Evolutionary conservation across 768 basidiomycete genomes (phyloP), one percentile per base, ranked within the genome.

Genomic region (Suillus tomentosus): DNA sequence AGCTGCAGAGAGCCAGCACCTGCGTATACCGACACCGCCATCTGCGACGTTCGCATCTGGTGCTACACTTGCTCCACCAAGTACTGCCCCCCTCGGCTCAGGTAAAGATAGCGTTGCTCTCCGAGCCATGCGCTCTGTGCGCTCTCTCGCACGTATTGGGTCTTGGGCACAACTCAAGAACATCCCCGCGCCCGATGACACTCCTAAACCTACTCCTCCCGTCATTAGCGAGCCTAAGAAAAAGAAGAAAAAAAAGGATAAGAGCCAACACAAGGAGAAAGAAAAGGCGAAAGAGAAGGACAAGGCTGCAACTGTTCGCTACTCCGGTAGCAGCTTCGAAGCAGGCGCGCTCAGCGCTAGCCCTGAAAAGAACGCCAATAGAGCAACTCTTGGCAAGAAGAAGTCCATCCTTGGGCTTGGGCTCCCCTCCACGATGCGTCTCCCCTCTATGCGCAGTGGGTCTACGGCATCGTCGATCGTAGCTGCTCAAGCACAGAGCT

Each of bases 91-190:
- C 53, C 45, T 57, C 34, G 76, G 75, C 24, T 55, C 57, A 45
- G 72, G 71, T 59, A 82, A 84, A 36, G 85, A 83, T 37, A 91
- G 89, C 0, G 90, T 94, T 50, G 92, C 92, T 0, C 64, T 93
- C 36, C 84, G 92, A 6, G 92, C 92, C 5, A 93, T 94, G 79
- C 81, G 88, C 50, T 89, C 87, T 15, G 87, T 94, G 67, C 81
- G 87, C 34, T 88, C 87, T 3, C 74, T 93, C 48, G 91, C 92
- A 4, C 79, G 87, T 40, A 87, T 93, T 54, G 84, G 87, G 2
- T 88, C 87, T 70, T 90, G 90, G 89, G 85, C 86, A 27, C 87
- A 87, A 69, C 74, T 86, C 62, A 82, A 77, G 71, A 77, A 75
- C 17, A 77, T 64, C 2, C 76, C 80, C 5, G 79, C 74, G 60